A percentile compares a stretch with the other conserved stretches of the same genome.
Conservation (phyloP, 176 grass and related monocot species). For the Avena sativa region DNA sequence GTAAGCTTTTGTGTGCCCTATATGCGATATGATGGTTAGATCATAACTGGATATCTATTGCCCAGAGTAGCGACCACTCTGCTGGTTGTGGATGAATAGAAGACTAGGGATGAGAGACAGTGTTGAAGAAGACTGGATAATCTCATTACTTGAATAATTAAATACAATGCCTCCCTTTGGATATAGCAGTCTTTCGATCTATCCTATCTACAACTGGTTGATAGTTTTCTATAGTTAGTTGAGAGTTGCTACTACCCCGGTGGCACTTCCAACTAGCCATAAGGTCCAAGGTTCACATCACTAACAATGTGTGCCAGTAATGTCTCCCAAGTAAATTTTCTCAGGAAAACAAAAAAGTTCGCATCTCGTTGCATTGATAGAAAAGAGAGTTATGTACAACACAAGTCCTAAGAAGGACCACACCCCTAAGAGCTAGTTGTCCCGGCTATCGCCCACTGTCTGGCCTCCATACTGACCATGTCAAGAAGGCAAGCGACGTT, state of each 20-base stretch:
- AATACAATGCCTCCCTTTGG: background rate
- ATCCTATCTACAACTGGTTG: background rate
- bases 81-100: background rate
- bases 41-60: background rate
- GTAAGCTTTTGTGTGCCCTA: constrained; percentile 7
- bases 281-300: background rate
- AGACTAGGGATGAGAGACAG: background rate
- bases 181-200: background rate
- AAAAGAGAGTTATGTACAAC: background rate
- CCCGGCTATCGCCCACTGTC: background rate
- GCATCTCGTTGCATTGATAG: background rate
- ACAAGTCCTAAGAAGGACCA: background rate
- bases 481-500: background rate
- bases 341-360: background rate
- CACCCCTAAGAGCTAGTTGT: background rate
- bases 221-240: background rate
- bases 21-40: constrained; percentile 2
- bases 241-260: background rate
- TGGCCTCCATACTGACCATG: background rate
- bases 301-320: background rate
- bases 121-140: background rate
- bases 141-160: constrained; percentile 15
- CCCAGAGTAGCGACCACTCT: background rate
- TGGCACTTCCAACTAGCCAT: background rate
- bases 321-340: background rate